These are phyloP conservation scores for Fusarium subtropicale DNA, from an alignment of 2,329 filamentous ascomycete genomes.

Conservation along the genomic window DNA sequence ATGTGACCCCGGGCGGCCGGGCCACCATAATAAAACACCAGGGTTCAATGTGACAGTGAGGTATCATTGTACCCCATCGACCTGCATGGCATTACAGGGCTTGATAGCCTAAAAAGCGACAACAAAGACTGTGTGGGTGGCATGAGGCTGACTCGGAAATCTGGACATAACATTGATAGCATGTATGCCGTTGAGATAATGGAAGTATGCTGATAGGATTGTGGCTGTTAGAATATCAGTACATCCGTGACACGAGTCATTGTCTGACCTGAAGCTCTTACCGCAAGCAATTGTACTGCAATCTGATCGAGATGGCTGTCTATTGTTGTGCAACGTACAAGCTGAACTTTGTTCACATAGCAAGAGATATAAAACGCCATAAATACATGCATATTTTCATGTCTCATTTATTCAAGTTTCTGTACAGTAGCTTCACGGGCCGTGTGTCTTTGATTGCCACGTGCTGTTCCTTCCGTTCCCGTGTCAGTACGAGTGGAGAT, in stretches of 20 bases:
- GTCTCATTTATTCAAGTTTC: conserved; percentile 16
- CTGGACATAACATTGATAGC: conserved; percentile 2
- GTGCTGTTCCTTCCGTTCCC: conserved; percentile 35
- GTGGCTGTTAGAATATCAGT: background rate
- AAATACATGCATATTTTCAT: conserved; percentile 6
- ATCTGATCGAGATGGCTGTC: background rate
- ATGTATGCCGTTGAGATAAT: background rate
- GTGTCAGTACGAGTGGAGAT: conserved; percentile 25
- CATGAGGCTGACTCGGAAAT: conserved; percentile 34
- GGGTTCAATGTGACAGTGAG: conserved; percentile 37
- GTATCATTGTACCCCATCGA: conserved; percentile 33
- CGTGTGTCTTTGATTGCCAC: conserved; percentile 39
- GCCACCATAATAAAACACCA: conserved; percentile 25
- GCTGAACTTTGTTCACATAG: background rate
- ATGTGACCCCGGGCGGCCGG: conserved; percentile 31
- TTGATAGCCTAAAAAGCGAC: conserved; percentile 19
- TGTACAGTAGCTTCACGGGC: conserved; percentile 16
- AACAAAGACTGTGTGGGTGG: conserved; percentile 23
- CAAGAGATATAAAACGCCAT: background rate
- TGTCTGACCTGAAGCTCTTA: background rate
- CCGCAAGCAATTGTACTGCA: background rate
- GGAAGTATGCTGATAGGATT: background rate
- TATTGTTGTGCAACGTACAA: background rate
- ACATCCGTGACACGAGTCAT: conserved; percentile 11
- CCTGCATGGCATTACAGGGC: conserved; percentile 34